Base-by-base conservation (phyloP, 2,329 filamentous ascomycete species). In the Phyllosticta citribraziliensis region DNA sequence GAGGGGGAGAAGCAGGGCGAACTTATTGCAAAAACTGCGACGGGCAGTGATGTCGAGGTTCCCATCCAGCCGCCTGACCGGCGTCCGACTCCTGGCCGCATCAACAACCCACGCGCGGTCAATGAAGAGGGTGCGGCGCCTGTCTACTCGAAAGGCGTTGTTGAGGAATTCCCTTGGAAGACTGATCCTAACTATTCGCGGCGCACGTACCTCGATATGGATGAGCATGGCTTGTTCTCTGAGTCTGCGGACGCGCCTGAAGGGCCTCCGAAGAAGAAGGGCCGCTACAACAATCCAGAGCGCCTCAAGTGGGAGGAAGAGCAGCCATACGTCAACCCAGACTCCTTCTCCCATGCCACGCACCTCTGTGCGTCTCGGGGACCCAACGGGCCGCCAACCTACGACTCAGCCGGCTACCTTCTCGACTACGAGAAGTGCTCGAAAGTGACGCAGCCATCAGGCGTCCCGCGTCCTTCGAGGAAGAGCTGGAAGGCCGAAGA, bases 391-490 rank as follows among this genome's bases (percentile, higher is more conserved):
- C 55, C 62, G 1, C 63, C 63, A 3, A 65, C 63, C 4, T 66
- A 64, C 20, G 63, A 66, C 35, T 20, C 27, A 5, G 60, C 57
- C 2, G 66, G 64, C 1, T 66, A 58, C 53, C 56, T 62, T 57
- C 63, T 67, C 2, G 66, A 65, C 22, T 63, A 61, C 27, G 55
- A 59, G 2, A 63, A 63, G 30, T 59, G 63, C 10, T 22, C 3
- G 22, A 22, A 22, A 22, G 22, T 22, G 22, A 22, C 22, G 22
- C 22, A 3, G 22, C 22, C 22, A 17, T 17, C 51, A 53, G 8
- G 51, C 40, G 40, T 8, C 51, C 51, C 9, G 3, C 9, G 14
- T 9, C 3, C 3, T 53, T 11, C 51, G 24, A 25, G 8, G 22
- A 22, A 22, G 22, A 22, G 22, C 22, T 22, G 22, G 22, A 22